Percentiles rank a stretch among this genome's conserved stretches.
phyloP scores from a whole-genome alignment of 2,329 filamentous ascomycete species.

The Hymenoscyphus scutula region DNA sequence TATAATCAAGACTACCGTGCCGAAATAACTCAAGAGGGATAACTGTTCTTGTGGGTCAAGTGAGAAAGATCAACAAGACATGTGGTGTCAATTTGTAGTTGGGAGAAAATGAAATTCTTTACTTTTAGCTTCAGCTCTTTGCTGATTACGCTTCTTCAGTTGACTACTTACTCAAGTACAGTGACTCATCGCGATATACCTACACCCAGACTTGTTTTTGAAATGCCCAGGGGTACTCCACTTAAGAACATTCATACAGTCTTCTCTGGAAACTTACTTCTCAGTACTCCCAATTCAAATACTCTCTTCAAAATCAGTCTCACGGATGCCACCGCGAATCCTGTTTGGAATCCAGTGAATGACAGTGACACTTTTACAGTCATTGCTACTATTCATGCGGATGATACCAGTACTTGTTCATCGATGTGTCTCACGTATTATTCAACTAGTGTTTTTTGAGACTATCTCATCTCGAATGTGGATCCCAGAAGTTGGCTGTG shows the following conservation, averaged over 20 bases:
- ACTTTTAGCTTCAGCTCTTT: neutral
- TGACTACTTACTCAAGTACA: neutral
- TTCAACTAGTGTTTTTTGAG: neutral
- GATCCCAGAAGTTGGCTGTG: neutral
- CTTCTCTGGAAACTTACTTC: neutral
- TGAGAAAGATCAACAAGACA: too few relatives aligned
- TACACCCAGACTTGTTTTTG: neutral
- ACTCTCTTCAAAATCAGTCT: neutral
- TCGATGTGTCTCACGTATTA: neutral
- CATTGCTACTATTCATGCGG: neutral
- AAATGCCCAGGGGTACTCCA: neutral
- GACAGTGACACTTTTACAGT: neutral
- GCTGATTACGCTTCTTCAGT: neutral
- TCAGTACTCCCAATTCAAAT: neutral
- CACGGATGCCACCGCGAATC: neutral
- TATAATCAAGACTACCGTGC: too few relatives aligned
- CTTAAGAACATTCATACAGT: neutral
- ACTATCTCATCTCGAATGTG: neutral
- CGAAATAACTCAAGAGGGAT: too few relatives aligned
- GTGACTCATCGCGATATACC: neutral
- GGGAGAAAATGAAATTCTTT: neutral
- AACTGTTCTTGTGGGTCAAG: too few relatives aligned
- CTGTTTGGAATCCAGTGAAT: neutral
- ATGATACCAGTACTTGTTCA: too few relatives aligned
- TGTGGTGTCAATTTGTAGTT: too few relatives aligned